A percentile compares a stretch with the other conserved stretches of the same genome.
Conservation (phyloP, 2,329 filamentous ascomycete genomes). For the Ceratocystis harringtonii region DNA sequence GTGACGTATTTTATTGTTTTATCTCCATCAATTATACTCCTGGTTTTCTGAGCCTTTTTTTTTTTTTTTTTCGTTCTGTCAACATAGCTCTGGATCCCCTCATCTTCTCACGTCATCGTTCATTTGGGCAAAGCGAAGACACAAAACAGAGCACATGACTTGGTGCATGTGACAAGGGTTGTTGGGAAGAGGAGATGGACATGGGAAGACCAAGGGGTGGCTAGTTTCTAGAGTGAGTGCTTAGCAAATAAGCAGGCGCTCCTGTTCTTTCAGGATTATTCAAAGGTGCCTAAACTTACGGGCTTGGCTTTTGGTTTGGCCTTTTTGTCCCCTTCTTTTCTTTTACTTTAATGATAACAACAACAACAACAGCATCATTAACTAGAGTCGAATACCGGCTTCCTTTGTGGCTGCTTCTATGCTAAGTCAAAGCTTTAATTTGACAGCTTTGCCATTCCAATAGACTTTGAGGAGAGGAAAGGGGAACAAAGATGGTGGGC, state of each 20-base stretch:
- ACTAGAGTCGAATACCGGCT: neutral
- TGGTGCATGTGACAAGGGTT: neutral
- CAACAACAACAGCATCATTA: too few relatives aligned
- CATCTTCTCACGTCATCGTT: neutral
- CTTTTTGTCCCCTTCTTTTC: neutral
- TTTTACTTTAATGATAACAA: too few relatives aligned
- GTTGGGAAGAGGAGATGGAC: too few relatives aligned
- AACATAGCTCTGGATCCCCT: neutral
- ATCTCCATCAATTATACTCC: neutral
- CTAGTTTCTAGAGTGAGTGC: too few relatives aligned
- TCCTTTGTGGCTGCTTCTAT: neutral
- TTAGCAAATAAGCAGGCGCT: too few relatives aligned
- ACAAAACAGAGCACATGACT: slow-evolving; percentile 1
- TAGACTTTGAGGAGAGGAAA: neutral
- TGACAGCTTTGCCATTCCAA: neutral
- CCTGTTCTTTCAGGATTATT: too few relatives aligned
- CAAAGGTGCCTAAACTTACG: too few relatives aligned
- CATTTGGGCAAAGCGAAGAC: neutral
- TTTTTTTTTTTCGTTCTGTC: neutral
- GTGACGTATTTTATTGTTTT: neutral
- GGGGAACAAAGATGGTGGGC: neutral
- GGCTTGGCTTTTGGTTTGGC: too few relatives aligned
- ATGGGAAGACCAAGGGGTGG: too few relatives aligned
- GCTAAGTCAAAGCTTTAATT: neutral
- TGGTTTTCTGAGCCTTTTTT: neutral